Evolutionary conservation across 2,329 filamentous ascomycete genomes (phyloP).

Genomic region (Colletotrichum filicis): DNA sequence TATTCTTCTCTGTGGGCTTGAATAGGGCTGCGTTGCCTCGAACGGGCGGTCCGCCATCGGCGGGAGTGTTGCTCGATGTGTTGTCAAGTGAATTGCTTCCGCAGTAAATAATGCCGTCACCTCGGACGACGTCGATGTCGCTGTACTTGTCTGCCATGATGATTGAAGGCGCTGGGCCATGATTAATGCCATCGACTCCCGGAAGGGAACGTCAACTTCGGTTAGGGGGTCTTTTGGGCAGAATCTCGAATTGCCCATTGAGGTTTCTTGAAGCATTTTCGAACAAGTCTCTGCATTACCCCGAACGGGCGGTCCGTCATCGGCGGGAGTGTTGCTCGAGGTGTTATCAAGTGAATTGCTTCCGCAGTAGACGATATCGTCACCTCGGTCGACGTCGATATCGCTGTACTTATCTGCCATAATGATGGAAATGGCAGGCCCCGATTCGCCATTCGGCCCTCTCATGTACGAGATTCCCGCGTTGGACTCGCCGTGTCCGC

Average conservation of each 20-base stretch:
- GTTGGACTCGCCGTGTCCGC: constrained; percentile 61
- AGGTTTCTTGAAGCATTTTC: background rate
- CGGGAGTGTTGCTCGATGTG: constrained; percentile 5
- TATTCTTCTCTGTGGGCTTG: no score
- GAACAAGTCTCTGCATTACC: constrained; percentile 27
- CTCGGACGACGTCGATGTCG: constrained; percentile 40
- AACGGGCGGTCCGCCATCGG: background rate
- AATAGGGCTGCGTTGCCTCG: constrained; percentile 27
- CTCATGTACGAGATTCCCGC: constrained; percentile 62
- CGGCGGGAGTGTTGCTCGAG: constrained; percentile 1
- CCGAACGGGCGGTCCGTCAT: background rate
- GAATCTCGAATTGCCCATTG: background rate
- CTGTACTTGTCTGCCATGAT: constrained; percentile 56
- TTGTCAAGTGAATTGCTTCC: constrained; percentile 39
- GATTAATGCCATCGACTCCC: background rate
- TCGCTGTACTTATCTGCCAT: constrained; percentile 51
- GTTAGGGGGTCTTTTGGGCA: background rate
- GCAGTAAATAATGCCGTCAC: constrained; percentile 41
- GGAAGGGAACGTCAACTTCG: background rate
- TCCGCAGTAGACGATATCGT: constrained; percentile 41
- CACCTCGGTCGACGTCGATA: constrained; percentile 40
- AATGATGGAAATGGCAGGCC: constrained; percentile 63
- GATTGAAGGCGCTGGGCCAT: constrained; percentile 43
- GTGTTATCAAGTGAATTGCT: constrained; percentile 38
- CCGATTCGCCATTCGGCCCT: constrained; percentile 44